Percentiles rank a stretch among this genome's conserved stretches.
Conservation (phyloP, 2,329 filamentous ascomycete species). For the Keithomyces neogunnii region DNA sequence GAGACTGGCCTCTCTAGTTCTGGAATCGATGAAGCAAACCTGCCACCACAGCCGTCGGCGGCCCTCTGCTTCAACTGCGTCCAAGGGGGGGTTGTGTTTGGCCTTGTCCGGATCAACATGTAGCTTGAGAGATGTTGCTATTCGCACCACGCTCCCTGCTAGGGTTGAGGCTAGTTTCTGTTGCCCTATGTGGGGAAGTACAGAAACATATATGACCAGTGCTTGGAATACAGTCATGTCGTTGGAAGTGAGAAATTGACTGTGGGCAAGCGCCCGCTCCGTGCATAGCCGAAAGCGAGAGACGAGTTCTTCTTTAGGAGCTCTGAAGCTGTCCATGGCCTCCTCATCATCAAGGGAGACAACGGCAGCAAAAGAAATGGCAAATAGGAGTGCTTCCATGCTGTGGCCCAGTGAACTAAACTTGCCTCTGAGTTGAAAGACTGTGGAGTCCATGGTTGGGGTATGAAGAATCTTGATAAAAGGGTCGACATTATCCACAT, state of each 20-base stretch:
- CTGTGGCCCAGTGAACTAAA: slow-evolving; percentile 12
- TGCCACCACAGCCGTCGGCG: slow-evolving; percentile 20
- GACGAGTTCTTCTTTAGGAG: slow-evolving; percentile 10
- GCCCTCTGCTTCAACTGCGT: slow-evolving; percentile 11
- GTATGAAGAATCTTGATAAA: slow-evolving; percentile 22
- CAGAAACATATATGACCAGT: slow-evolving; percentile 17
- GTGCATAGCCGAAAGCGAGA: slow-evolving; percentile 13
- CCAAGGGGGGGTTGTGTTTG: too few species aligned
- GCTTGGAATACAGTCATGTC: slow-evolving; percentile 18
- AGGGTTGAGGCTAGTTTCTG: slow-evolving; percentile 17
- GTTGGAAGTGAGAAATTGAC: slow-evolving; percentile 13
- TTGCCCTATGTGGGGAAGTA: slow-evolving; percentile 12
- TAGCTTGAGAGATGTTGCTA: slow-evolving; percentile 14
- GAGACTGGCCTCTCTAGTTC: slow-evolving; percentile 4
- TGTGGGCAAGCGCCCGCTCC: slow-evolving; percentile 16
- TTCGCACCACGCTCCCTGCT: slow-evolving; percentile 14
- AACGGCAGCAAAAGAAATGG: slow-evolving; percentile 18
- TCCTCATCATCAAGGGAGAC: slow-evolving; percentile 15
- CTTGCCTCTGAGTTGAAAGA: slow-evolving; percentile 12
- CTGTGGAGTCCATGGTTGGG: slow-evolving; percentile 10
- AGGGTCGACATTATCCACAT: slow-evolving; percentile 20
- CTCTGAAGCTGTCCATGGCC: slow-evolving; percentile 11
- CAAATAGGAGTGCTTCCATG: slow-evolving; percentile 17
- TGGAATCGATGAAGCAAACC: slow-evolving; percentile 19
- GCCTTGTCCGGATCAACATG: slow-evolving; percentile 5